Percentiles rank a stretch among this genome's conserved stretches.
These are phyloP conservation scores for Annona cherimola DNA, from an alignment of 164 flowering plant genomes.

Conservation along the genomic window DNA sequence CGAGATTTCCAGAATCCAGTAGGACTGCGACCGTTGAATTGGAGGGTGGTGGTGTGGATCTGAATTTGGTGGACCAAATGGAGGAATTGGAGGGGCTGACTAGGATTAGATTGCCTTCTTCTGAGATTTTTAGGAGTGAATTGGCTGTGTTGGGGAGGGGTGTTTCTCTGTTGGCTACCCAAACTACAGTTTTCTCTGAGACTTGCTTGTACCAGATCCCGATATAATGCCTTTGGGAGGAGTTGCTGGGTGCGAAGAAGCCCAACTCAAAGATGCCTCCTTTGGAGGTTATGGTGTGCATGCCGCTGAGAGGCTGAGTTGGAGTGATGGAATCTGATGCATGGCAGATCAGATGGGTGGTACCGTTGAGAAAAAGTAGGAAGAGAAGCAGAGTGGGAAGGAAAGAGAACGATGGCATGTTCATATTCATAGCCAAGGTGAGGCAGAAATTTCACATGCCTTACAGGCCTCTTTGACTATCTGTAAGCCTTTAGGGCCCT, in stretches of 20 bases:
- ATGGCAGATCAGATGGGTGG: neutral
- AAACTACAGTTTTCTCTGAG: conserved; percentile 12
- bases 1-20: no score
- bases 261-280: conserved; percentile 23
- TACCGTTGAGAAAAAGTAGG: neutral
- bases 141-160: conserved; percentile 7
- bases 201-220: conserved; percentile 24
- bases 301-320: conserved; percentile 15
- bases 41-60: neutral
- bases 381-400: neutral
- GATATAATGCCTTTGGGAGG: conserved; percentile 16
- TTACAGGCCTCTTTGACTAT: no score
- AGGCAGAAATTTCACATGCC: no score
- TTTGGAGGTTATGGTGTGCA: conserved; percentile 13
- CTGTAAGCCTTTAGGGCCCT: no score
- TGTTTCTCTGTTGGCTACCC: conserved; percentile 23
- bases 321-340: neutral
- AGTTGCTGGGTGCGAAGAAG: conserved; percentile 25
- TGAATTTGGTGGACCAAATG: conserved; percentile 2
- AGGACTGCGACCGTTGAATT: neutral
- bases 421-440: no score
- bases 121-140: conserved; percentile 13
- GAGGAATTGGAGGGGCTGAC: neutral
- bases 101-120: conserved; percentile 16
- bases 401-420: neutral